Conservation (phyloP, 192 early-diverging fungal genomes). For the Dissophora ornata region DNA sequence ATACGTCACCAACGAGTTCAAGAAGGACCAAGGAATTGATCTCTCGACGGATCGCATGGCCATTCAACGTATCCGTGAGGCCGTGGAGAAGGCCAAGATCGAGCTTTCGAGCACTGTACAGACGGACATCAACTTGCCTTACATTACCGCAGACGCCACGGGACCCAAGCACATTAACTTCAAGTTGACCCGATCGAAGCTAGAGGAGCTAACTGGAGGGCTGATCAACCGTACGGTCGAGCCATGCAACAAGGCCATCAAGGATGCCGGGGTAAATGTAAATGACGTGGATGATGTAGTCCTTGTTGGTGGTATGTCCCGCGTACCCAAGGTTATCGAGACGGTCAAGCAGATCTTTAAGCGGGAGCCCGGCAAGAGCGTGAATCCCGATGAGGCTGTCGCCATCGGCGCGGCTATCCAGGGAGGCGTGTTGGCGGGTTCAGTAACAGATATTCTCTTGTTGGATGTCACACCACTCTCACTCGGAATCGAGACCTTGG, state of each 20-base stretch:
- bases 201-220: conserved; percentile 83
- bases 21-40: conserved; percentile 92
- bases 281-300: conserved; percentile 95
- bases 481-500: conserved; percentile 97
- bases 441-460: conserved; percentile 94
- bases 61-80: conserved; percentile 97
- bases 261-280: conserved; percentile 87
- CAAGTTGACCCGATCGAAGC: conserved; percentile 91
- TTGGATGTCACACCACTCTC: conserved; percentile 98
- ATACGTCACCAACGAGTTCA: conserved; percentile 88
- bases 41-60: conserved; percentile 91
- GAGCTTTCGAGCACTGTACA: conserved; percentile 94
- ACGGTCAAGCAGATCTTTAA: conserved; percentile 91
- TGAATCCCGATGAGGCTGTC: conserved; percentile 99
- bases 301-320: conserved; percentile 98
- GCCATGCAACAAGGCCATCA: conserved; percentile 96
- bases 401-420: conserved; percentile 98
- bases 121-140: conserved; percentile 97
- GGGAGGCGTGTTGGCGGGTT: conserved; percentile 96
- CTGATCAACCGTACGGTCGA: conserved; percentile 90
- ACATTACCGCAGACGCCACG: conserved; percentile 88
- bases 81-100: conserved; percentile 98
- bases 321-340: conserved; percentile 96
- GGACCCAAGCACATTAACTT: conserved; percentile 98
- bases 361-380: conserved; percentile 91